Percentiles rank a stretch among this genome's conserved stretches.
phyloP scores from a whole-genome alignment of 2,329 filamentous ascomycete species.

The Akanthomyces dipterigenus region DNA sequence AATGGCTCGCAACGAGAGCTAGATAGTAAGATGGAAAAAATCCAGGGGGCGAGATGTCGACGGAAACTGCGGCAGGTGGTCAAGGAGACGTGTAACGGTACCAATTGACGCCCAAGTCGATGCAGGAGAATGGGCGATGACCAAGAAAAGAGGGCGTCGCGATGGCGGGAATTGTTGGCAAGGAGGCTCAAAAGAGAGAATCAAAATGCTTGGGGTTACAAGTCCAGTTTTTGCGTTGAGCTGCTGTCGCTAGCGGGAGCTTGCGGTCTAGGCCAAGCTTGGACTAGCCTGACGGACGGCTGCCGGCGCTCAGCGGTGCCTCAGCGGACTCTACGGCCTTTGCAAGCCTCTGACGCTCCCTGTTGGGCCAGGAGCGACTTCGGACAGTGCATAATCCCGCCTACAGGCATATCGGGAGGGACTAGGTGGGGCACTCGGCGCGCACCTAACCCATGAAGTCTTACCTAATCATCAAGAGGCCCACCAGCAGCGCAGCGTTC shows the following conservation, averaged over 20 bases:
- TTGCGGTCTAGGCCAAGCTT: constrained; percentile 6
- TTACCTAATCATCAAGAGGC: constrained; percentile 2
- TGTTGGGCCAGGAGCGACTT: constrained; percentile 1
- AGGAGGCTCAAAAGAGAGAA: constrained; percentile 7
- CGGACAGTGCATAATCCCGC: constrained; percentile 9
- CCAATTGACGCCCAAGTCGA: constrained; percentile 10
- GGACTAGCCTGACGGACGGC: constrained; percentile 11
- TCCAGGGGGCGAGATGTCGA: neutral
- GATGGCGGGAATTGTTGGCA: constrained; percentile 13
- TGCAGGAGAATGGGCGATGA: neutral
- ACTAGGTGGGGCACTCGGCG: neutral
- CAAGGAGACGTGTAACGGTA: neutral
- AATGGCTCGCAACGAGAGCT: constrained; percentile 12
- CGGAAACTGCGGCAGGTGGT: neutral
- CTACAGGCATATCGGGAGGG: constrained; percentile 9
- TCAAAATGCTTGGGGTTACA: constrained; percentile 13
- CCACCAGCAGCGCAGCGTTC: neutral
- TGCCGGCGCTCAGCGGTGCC: constrained; percentile 12
- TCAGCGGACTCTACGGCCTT: neutral
- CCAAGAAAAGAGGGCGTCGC: constrained; percentile 5
- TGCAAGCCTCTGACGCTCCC: neutral
- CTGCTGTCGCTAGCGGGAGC: constrained; percentile 11
- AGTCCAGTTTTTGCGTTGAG: constrained; percentile 15
- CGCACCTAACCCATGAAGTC: constrained; percentile 10
- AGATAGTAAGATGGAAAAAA: neutral